Evolutionary conservation across 768 basidiomycete species (phyloP), one percentile per base, ranked within the genome.

Genomic region (Tricholoma hemisulphureum): DNA sequence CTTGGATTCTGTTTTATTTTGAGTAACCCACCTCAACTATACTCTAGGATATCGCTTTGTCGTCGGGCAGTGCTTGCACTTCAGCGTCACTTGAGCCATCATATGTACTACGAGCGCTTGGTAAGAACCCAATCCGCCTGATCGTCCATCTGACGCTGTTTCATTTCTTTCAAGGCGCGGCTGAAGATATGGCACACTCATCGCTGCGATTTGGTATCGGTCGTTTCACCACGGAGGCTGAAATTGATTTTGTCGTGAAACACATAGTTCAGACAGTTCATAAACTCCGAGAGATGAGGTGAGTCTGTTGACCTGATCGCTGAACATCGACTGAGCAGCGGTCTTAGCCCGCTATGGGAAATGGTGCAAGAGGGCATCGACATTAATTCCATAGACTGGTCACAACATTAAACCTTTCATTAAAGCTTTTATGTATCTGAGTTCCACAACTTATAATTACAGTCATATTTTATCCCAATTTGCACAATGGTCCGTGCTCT

Each of bases 301-400:
- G 51, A 28, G 80, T 43, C 51, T 14, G 13, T 16, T 56, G 58
- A 21, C 28, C 13, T 51, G 20, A 39, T 52, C 50, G 20, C 57
- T 10, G 16, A 35, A 56, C n/a, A 48, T 29, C 60, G 54, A 51
- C 59, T 61, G 56, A 65, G 23, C 20, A 32, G 51, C 18, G 23
- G 41, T 52, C 51, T 1, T 60, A 93, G 93, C 68, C 97, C 97
- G 31, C 75, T 99, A 54, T 99, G 96, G 96, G 97, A 99, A 77
- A 98, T 99, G 95, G 95, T 98, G 14, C 94, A 97, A 75, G 97
- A 98, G 70, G 96, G 96, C 41, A 95, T 98, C 58, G 97, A 99
- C 71, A 84, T 98, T 64, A 94, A 87, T 69, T 81, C 89, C 16
- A 99, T 98, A 70, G 84, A 98, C 74, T 98, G 95, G 95, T 89